Percentiles rank a stretch among this genome's conserved stretches.
Conservation (phyloP, 2,329 filamentous ascomycete species). For the Xenoacremonium recifei region DNA sequence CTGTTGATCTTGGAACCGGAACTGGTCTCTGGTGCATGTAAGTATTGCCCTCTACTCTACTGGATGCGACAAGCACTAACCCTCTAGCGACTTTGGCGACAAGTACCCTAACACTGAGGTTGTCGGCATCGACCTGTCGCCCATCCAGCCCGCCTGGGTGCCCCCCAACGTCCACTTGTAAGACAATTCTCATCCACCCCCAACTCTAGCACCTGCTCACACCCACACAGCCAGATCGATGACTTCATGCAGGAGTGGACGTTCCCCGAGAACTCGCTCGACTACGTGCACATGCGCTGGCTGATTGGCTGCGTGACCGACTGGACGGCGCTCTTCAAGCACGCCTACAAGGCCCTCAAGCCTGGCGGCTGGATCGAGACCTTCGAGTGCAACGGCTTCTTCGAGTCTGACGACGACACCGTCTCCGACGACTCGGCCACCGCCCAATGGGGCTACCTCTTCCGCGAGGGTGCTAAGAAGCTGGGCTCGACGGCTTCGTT, state of each 20-base stretch:
- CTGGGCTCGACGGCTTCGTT: slow-evolving; percentile 28
- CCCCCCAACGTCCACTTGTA: slow-evolving; percentile 14
- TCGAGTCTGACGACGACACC: slow-evolving; percentile 22
- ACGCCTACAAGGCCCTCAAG: slow-evolving; percentile 43
- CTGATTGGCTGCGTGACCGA: slow-evolving; percentile 56
- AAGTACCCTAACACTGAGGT: slow-evolving; percentile 42
- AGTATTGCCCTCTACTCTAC: not conserved
- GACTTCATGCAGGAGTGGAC: slow-evolving; percentile 54
- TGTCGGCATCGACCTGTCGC: slow-evolving; percentile 51
- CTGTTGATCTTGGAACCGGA: slow-evolving; percentile 16
- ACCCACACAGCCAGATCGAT: slow-evolving; percentile 45
- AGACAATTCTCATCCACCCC: not conserved
- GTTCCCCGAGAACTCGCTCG: slow-evolving; percentile 49
- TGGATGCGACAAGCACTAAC: not conserved
- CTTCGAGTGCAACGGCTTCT: slow-evolving; percentile 34
- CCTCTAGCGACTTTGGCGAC: slow-evolving; percentile 44
- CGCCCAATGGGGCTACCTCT: slow-evolving; percentile 33
- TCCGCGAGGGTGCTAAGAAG: slow-evolving; percentile 31
- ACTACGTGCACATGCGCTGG: slow-evolving; percentile 60
- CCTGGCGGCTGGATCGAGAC: slow-evolving; percentile 43
- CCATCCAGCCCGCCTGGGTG: slow-evolving; percentile 51
- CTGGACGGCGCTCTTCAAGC: slow-evolving; percentile 51
- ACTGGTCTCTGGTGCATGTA: slow-evolving; percentile 20
- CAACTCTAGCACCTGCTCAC: not conserved
- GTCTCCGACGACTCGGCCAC: slow-evolving; percentile 23